These are phyloP conservation scores for Pseudozyma hubeiensis DNA, from an alignment of 1,284 basidiomycete genomes.

Conservation along the genomic window DNA sequence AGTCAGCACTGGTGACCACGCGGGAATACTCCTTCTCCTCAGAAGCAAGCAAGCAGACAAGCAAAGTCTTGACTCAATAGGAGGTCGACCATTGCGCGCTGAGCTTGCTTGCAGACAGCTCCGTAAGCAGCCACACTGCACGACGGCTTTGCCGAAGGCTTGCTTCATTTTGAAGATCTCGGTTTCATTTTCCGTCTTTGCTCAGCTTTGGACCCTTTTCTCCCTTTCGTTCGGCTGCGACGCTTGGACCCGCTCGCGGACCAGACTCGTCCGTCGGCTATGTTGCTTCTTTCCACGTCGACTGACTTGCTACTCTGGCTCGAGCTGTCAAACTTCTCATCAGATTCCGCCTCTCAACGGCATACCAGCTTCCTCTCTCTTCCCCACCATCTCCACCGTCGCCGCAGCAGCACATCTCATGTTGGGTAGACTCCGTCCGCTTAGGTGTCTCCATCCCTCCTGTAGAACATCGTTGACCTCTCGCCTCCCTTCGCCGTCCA, in stretches of 20 bases:
- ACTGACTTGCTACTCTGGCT: neutral
- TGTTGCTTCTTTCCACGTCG: too few relatives aligned
- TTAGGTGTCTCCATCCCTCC: neutral
- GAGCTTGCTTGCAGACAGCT: too few relatives aligned
- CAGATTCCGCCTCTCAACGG: neutral
- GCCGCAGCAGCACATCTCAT: slow-evolving; percentile 4
- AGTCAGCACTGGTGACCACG: too few relatives aligned
- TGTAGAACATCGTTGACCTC: neutral
- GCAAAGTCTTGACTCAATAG: too few relatives aligned
- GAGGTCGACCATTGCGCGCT: too few relatives aligned
- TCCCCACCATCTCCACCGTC: slow-evolving; percentile 1
- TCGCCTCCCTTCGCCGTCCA: neutral
- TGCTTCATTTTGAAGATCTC: neutral
- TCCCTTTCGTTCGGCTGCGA: neutral
- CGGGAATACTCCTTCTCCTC: too few relatives aligned
- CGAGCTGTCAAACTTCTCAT: neutral
- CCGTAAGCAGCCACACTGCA: too few relatives aligned
- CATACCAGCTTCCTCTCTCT: neutral
- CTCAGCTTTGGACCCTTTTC: slow-evolving; percentile 3
- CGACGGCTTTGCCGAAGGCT: neutral
- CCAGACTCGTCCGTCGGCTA: neutral
- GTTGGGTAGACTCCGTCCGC: slow-evolving; percentile 22
- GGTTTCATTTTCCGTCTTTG: neutral
- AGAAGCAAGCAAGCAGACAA: too few relatives aligned
- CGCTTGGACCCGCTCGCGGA: neutral